Evolutionary conservation across 306 rosid species (phyloP), one percentile per base, ranked within the genome.

Genomic region (Cercis canadensis): DNA sequence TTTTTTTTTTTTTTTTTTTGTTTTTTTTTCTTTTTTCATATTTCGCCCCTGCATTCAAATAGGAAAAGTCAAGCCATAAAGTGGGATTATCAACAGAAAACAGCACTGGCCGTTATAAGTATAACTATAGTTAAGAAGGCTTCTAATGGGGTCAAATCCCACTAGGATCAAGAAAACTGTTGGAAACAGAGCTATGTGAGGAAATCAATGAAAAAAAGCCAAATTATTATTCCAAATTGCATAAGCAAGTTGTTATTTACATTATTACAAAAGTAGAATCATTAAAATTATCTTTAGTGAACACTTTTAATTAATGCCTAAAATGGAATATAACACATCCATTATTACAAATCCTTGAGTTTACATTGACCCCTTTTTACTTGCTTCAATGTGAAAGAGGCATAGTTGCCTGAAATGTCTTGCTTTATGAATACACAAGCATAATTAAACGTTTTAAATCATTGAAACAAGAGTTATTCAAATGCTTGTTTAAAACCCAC

Each of bases 171-270:
- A 57, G 32, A 56, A 16, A 41, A 4, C 6, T 5, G 19, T 24
- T 24, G 29, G 57, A 57, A 58, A 14, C 12, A 31, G 21, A 58
- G 31, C 9, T 15, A 51, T 43, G 1, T 53, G 52, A 18, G 62
- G 59, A 56, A 70, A 36, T 70, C 65, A 16, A 65, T 21, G 62
- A 15, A 32, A 8, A 37, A 0, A 13, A 16, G 51, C 36, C 44
- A 78, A 65, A 58, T 41, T 31, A 66, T 66, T 18, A 64, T 33
- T 51, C 6, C 65, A n/a, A 59, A 65, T 57, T 41, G 78, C 52
- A 66, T 41, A 65, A 72, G 8, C 70, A 66, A 78, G 75, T 72
- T 46, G 75, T 19, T 7, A 51, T 21, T 72, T 72, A 70, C 63
- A 72, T 72, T 59, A 58, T 65, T 58, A 59, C 52, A 36, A 11